Evolutionary conservation across 2,329 filamentous ascomycete species (phyloP).

Genomic region (Xylaria sp.): DNA sequence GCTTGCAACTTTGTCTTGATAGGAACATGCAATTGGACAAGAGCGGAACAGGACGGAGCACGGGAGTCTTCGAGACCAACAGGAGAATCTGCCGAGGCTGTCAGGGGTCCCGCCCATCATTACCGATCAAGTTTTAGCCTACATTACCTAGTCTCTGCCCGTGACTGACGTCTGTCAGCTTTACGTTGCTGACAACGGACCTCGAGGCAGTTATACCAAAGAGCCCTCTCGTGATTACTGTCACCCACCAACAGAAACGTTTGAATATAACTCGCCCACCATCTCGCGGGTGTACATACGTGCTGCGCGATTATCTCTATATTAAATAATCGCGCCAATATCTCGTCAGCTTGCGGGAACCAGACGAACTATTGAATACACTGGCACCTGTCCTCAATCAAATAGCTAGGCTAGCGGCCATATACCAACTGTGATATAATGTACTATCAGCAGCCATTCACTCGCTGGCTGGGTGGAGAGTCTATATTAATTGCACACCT

Average conservation of each 20-base stretch:
- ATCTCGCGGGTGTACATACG: background rate
- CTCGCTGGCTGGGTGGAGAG: conserved; percentile 10
- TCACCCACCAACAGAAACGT: conserved; percentile 2
- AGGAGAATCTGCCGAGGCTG: conserved; percentile 34
- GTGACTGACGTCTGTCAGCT: conserved; percentile 32
- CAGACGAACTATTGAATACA: conserved; percentile 12
- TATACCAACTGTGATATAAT: background rate
- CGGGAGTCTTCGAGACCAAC: conserved; percentile 19
- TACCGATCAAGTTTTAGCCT: conserved; percentile 18
- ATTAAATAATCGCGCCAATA: conserved; percentile 35
- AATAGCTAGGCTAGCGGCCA: background rate
- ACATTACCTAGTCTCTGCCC: conserved; percentile 5
- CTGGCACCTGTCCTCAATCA: conserved; percentile 18
- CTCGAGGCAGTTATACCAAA: conserved; percentile 13
- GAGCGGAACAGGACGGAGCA: conserved; percentile 17
- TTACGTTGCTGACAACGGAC: conserved; percentile 22
- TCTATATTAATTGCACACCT: conserved; percentile 38
- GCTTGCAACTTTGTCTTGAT: conserved; percentile 14
- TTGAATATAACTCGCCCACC: conserved; percentile 13
- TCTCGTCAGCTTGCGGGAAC: conserved; percentile 35
- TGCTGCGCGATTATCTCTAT: conserved; percentile 22
- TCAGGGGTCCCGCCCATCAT: conserved; percentile 22
- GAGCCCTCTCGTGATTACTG: conserved; percentile 28
- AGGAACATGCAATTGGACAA: conserved; percentile 13
- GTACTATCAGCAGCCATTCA: conserved; percentile 3